These are phyloP conservation scores for Ceratobasidium sp. DNA, from an alignment of 1,284 basidiomycete species.

Conservation along the genomic window DNA sequence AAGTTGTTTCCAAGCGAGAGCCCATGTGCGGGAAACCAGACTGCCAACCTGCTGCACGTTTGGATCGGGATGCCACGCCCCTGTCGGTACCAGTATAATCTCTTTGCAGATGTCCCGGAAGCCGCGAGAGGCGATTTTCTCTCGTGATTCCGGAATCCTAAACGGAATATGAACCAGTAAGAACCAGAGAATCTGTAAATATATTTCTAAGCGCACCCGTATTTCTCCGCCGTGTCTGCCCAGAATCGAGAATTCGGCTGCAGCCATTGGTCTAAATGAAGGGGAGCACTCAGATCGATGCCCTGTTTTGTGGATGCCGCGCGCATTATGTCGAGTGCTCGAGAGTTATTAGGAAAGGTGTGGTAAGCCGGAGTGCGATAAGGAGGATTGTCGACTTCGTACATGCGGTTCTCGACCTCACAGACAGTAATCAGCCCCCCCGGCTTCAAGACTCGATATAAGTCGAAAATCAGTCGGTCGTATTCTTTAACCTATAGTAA, in stretches of 20 bases:
- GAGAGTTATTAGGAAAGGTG: not conserved
- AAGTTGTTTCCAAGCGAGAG: constrained; percentile 33
- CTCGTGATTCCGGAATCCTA: constrained; percentile 1
- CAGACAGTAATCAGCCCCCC: constrained; percentile 25
- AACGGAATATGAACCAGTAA: too few relatives aligned
- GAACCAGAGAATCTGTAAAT: too few relatives aligned
- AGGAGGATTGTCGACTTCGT: constrained; percentile 35
- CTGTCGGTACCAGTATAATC: constrained; percentile 20
- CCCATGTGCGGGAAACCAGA: not conserved
- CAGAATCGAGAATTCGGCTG: constrained; percentile 21
- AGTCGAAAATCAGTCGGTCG: constrained; percentile 21
- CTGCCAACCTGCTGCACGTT: constrained; percentile 13
- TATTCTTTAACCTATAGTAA: constrained; percentile 21
- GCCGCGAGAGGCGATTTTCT: not conserved
- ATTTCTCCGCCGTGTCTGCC: constrained; percentile 11
- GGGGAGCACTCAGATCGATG: constrained; percentile 11
- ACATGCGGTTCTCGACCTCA: constrained; percentile 33
- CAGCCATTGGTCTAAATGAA: constrained; percentile 27
- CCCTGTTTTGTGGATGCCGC: constrained; percentile 6
- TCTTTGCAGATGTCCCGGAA: constrained; percentile 9
- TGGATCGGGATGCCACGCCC: constrained; percentile 38
- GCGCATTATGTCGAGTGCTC: not conserved
- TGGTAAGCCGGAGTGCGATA: constrained; percentile 7
- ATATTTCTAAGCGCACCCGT: constrained; percentile 3
- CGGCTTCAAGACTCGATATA: constrained; percentile 30